phyloP scores from a whole-genome alignment of 1,139 yeast genomes.

The Waltiozyma sp. region DNA sequence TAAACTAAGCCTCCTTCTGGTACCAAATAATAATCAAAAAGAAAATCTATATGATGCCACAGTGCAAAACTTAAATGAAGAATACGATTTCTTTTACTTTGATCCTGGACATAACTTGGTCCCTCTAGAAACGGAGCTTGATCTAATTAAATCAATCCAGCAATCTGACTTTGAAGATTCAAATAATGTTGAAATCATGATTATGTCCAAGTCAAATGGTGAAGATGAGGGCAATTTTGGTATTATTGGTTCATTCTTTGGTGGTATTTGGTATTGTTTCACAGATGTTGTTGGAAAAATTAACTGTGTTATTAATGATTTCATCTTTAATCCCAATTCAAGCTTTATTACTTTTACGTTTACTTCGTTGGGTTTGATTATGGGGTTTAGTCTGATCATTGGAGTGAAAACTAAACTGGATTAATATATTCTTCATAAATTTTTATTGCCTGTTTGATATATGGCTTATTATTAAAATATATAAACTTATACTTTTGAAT shows the following conservation, averaged over 20 bases:
- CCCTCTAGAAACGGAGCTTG: background rate
- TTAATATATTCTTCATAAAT: too few species aligned
- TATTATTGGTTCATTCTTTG: background rate
- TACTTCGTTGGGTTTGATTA: background rate
- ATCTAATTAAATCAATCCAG: background rate
- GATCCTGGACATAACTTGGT: constrained; percentile 21
- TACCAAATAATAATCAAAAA: background rate
- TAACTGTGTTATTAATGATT: background rate
- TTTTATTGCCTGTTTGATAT: too few species aligned
- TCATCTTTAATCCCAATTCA: background rate
- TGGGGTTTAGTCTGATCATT: background rate
- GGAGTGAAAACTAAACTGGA: background rate
- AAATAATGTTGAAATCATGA: background rate
- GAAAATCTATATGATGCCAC: constrained; percentile 1
- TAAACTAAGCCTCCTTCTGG: constrained; percentile 14
- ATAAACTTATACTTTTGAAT: too few species aligned
- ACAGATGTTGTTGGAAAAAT: background rate
- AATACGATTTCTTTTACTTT: constrained; percentile 21
- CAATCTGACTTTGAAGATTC: background rate
- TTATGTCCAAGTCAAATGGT: background rate
- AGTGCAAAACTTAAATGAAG: background rate
- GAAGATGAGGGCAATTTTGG: background rate
- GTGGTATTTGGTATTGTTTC: background rate
- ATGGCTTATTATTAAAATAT: too few species aligned
- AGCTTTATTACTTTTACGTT: background rate